Base-by-base conservation (phyloP, 164 flowering plant genomes). In the Santalum album region DNA sequence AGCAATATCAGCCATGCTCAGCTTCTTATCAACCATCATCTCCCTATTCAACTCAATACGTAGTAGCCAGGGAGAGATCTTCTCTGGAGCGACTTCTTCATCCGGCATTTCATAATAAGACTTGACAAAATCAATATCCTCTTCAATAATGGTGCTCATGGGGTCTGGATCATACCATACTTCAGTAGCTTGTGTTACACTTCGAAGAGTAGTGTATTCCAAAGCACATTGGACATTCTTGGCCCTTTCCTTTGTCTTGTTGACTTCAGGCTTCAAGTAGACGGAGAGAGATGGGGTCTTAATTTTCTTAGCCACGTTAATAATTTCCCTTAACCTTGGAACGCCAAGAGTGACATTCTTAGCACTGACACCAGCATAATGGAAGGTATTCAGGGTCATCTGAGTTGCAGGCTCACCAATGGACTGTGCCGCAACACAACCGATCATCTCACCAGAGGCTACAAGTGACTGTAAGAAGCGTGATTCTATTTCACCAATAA, bases 111-210 rank as follows among this genome's bases (percentile, higher is more conserved):
- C 99, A 79, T 83, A 94, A 57, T 94, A 94, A 11, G 99, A 85
- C 60, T 74, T 90, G 32, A 94, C 99, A 76, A 94, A 94, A 32
- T 94, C 99, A 61, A 73, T 65, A 72, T 94, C 99, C 70, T 89
- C 97, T 50, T 83, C 95, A 56, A 94, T 94, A 1, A 94, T 69
- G 36, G 99, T 90, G 74, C 87, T 82, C 97, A 82, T 90, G 17
- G 97, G 99, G 49, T 94, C 99, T 1, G 99, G 99, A 75, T 94
- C 99, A 64, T 90, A 94, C 99, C 99, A 94, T 3, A 94, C 99
- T 73, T 94, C 99, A 38, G 97, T 87, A 49, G 99, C 97, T 63
- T 94, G 90, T 12, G 97, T 94, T 27, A 94, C 99, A 73, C 99
- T 90, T 16, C 99, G 79, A 21, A 94, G 65, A 27, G 96, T 89